phyloP scores from a whole-genome alignment of 768 basidiomycete genomes.

The Trichaptum fuscoviolaceum region DNA sequence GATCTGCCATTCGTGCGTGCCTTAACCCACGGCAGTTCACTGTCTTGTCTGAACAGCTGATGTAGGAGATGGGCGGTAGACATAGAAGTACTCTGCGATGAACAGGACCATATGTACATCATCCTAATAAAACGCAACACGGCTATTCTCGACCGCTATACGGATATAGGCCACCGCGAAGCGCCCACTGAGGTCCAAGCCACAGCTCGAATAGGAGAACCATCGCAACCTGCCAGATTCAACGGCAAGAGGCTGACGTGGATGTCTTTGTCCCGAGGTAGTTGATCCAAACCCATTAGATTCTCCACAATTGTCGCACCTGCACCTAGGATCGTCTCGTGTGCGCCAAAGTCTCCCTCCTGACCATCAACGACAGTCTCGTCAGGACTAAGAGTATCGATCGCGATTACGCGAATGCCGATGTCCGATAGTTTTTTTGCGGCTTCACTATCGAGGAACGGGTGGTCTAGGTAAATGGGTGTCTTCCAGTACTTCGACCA shows the following conservation, averaged over 20 bases:
- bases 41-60: background rate
- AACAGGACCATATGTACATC: background rate
- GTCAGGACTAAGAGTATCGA: slow-evolving; percentile 66
- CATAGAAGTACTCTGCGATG: background rate
- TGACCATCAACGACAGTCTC: slow-evolving; percentile 41
- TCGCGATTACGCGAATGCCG: slow-evolving; percentile 54
- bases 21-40: background rate
- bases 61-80: background rate
- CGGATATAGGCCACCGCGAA: background rate
- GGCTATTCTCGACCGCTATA: background rate
- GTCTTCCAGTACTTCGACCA: slow-evolving; percentile 58
- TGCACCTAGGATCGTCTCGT: slow-evolving; percentile 53
- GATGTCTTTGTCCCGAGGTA: slow-evolving; percentile 28
- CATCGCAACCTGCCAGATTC: slow-evolving; percentile 54
- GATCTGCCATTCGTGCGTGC: background rate
- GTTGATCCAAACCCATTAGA: slow-evolving; percentile 44
- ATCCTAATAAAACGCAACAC: background rate
- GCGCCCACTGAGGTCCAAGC: slow-evolving; percentile 23
- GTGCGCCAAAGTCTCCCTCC: slow-evolving; percentile 43
- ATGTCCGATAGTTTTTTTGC: slow-evolving; percentile 42
- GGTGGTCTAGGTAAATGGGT: slow-evolving; percentile 53
- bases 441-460: slow-evolving; percentile 51
- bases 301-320: slow-evolving; percentile 71
- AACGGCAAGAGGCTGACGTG: slow-evolving; percentile 56
- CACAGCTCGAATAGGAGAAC: slow-evolving; percentile 67